phyloP scores from a whole-genome alignment of 139 green algal species.

The Chlamydomonas sp. region DNA sequence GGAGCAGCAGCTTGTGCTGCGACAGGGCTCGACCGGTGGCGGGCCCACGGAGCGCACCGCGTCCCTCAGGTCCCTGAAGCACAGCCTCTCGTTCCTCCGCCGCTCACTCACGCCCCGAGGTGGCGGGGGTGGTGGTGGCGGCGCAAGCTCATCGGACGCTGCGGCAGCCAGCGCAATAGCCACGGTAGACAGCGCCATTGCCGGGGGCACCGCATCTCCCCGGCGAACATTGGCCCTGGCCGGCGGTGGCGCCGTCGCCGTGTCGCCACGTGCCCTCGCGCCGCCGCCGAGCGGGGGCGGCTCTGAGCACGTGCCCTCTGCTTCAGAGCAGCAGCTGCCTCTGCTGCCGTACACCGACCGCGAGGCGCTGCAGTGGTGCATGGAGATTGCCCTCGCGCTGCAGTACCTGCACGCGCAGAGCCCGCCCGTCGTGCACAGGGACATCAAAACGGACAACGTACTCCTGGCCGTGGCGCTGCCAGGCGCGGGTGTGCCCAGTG shows the following conservation, averaged over 20 bases:
- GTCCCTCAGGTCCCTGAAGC: not conserved
- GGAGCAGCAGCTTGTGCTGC: not conserved
- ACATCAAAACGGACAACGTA: slow-evolving; percentile 39
- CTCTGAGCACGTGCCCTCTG: no score
- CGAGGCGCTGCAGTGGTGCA: slow-evolving; percentile 34
- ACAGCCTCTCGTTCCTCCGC: slow-evolving; percentile 28
- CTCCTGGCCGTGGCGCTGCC: not conserved
- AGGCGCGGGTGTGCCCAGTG: not conserved
- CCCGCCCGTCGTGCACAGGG: slow-evolving; percentile 26
- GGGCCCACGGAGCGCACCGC: not conserved
- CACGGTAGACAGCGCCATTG: not conserved
- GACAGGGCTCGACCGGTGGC: not conserved
- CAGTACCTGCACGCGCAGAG: slow-evolving; percentile 38
- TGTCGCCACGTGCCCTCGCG: no score
- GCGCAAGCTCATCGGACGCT: not conserved
- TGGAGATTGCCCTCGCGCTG: slow-evolving; percentile 34
- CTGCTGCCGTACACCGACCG: slow-evolving; percentile 26
- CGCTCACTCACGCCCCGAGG: not conserved
- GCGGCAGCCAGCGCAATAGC: not conserved
- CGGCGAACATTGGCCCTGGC: no score
- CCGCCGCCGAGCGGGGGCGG: no score
- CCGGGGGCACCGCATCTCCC: not conserved
- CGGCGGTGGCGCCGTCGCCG: no score
- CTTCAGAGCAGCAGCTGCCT: no score
- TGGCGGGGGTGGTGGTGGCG: not conserved